Conservation (phyloP, 2,329 filamentous ascomycete species). For the Albifimbria verrucaria region DNA sequence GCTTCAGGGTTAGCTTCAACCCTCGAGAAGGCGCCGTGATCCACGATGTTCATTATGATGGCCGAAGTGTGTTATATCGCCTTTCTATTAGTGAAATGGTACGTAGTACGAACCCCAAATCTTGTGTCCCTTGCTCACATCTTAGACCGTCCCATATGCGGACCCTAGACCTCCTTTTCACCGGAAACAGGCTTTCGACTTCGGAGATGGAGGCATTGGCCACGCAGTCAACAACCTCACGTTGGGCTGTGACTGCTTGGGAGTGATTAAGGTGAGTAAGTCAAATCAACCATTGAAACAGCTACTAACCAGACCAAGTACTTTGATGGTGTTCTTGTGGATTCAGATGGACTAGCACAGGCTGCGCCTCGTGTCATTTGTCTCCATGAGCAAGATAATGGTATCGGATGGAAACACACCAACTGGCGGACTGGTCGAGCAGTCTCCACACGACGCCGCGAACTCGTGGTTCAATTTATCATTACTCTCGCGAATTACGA, state of each 20-base stretch:
- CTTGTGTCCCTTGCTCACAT: neutral
- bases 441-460: constrained; percentile 54
- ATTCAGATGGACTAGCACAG: constrained; percentile 49
- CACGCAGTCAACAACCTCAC: constrained; percentile 65
- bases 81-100: constrained; percentile 69
- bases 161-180: constrained; percentile 64
- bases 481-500: constrained; percentile 67
- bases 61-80: constrained; percentile 62
- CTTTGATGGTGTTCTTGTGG: constrained; percentile 55
- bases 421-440: constrained; percentile 59
- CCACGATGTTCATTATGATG: constrained; percentile 66
- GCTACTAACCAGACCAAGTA: constrained; percentile 30
- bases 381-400: constrained; percentile 52
- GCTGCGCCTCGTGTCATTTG: constrained; percentile 59
- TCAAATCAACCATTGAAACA: neutral
- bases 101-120: neutral
- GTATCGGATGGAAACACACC: constrained; percentile 63
- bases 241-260: constrained; percentile 68
- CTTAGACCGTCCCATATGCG: constrained; percentile 54
- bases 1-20: constrained; percentile 67
- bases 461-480: constrained; percentile 62
- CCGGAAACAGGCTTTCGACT: constrained; percentile 69
- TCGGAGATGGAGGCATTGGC: constrained; percentile 67
- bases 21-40: constrained; percentile 67
- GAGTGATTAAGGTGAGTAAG: constrained; percentile 45